phyloP scores from a whole-genome alignment of 768 basidiomycete species.

The Mrakia gelida region DNA sequence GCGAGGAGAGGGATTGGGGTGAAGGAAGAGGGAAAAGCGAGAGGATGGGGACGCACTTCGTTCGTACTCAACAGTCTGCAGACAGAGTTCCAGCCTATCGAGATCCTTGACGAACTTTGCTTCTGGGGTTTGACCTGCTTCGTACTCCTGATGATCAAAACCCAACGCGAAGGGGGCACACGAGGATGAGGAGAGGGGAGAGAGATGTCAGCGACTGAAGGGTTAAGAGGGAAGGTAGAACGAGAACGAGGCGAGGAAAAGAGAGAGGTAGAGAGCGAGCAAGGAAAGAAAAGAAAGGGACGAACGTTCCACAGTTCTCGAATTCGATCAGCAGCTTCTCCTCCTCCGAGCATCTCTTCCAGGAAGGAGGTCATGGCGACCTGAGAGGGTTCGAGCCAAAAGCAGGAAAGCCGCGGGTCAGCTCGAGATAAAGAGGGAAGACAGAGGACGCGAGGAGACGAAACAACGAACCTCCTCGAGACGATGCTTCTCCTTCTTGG shows the following conservation, averaged over 20 bases:
- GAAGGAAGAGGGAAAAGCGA: not conserved
- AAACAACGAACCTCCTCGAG: constrained; percentile 61
- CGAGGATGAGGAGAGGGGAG: not conserved
- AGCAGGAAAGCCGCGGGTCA: not conserved
- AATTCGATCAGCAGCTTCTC: constrained; percentile 64
- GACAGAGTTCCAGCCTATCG: constrained; percentile 44
- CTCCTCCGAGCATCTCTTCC: constrained; percentile 78
- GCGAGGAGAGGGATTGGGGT: not conserved
- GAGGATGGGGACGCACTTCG: constrained; percentile 39
- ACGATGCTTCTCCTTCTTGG: constrained; percentile 70
- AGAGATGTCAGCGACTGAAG: not conserved
- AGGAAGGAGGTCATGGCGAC: constrained; percentile 88
- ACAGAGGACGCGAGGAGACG: not conserved
- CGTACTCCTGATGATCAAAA: constrained; percentile 73
- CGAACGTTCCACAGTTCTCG: constrained; percentile 65
- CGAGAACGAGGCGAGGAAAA: too few relatives aligned
- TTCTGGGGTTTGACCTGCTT: constrained; percentile 65
- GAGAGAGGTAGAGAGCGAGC: not conserved
- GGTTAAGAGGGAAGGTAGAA: not conserved
- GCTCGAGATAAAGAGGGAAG: not conserved
- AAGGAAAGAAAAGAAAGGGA: constrained; percentile 29
- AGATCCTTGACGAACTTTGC: constrained; percentile 77
- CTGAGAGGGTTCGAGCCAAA: constrained; percentile 46
- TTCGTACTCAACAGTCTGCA: constrained; percentile 46
- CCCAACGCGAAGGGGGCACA: not conserved